Base-by-base conservation (phyloP, 306 rosid genomes). In the Dalbergia cultrata region DNA sequence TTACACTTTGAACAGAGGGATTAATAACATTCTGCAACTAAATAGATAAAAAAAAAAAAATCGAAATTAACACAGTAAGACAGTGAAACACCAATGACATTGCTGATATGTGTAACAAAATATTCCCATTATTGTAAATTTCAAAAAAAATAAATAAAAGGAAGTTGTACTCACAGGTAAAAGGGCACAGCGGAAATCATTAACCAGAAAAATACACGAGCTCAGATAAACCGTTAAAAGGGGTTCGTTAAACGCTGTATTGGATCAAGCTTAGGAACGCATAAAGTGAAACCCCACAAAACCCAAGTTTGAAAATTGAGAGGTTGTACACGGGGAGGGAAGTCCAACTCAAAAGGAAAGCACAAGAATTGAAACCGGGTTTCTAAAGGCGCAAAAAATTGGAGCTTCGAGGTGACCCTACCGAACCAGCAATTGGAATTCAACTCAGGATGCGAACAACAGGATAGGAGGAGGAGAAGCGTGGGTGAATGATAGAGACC, bases 11-110 rank as follows among this genome's bases (percentile, higher is more conserved):
- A 47, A 64, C 31, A 53, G 70, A 65, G 9, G 78, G 56, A 56
- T 45, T 58, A 5, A n/a, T n/a, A 61, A 52, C 52, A 64, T 21
- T 47, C 45, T 18, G 70, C 62, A 57, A 72, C 14, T 57, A 71
- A 57, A 21, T 67, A 73, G 74, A 59, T 35, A 47, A 50, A 33
- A 67, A 47, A 50, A 33, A 67, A 26, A 34, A 26, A 34, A 21
- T 83, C 58, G 67, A 75, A 45, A 13, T 5, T 1, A 22, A 62
- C 7, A 5, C 16, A 12, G n/a, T 44, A 53, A 19, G 18, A n/a
- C 26, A 8, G 16, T 16, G 58, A 53, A 53, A 53, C 17, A 3
- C 58, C 4, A 11, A 9, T 44, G 13, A 26, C 31, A 26, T 26
- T 26, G 31, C 31, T 26, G 31, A 26, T 26, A 26, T 26, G 31